Conservation (phyloP, 805 yeast genomes). For the Metschnikowia reukaufii region DNA sequence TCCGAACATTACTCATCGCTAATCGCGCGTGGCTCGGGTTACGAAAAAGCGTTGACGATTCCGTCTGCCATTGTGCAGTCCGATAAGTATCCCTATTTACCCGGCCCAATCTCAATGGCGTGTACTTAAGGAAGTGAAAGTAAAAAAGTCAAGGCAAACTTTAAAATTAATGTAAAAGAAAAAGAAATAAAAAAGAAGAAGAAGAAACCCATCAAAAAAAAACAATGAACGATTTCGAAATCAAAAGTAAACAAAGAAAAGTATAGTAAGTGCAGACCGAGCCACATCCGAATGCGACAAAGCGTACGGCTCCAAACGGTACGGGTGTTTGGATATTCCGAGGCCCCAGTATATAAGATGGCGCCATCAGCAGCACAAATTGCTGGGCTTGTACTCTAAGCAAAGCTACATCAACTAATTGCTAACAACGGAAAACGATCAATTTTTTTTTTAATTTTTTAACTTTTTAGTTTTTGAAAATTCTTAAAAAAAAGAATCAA, state of each 20-base stretch:
- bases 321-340: neutral
- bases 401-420: too few species aligned
- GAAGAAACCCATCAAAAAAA: too few species aligned
- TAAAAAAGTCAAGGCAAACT: too few species aligned
- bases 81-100: neutral
- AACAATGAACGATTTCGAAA: too few species aligned
- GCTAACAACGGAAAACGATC: neutral
- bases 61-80: constrained; percentile 6
- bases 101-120: too few species aligned
- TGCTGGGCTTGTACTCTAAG: neutral
- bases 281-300: neutral
- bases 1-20: neutral
- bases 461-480: neutral
- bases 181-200: too few species aligned
- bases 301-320: neutral
- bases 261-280: neutral
- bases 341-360: neutral
- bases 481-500: neutral
- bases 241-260: too few species aligned
- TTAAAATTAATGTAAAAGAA: too few species aligned
- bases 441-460: neutral
- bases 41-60: neutral
- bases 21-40: neutral
- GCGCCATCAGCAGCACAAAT: neutral
- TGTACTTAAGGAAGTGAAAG: too few species aligned